Base-by-base conservation (phyloP, 257 asterid genomes). In the Buddleja alternifolia region DNA sequence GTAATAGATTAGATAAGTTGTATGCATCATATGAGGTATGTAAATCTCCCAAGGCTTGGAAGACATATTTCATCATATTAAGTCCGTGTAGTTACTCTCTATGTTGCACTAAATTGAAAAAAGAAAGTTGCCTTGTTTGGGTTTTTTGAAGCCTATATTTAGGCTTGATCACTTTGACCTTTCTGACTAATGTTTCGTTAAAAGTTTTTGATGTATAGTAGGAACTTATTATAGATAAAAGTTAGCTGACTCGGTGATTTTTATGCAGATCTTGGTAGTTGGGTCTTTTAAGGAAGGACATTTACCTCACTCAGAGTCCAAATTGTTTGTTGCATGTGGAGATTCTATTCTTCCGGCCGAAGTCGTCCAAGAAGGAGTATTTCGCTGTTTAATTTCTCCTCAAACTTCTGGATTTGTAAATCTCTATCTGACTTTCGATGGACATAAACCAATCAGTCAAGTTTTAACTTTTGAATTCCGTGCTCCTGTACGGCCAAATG, bases 371-470 rank as follows among this genome's bases (percentile, higher is more conserved):
- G 74, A 82, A 42, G 99, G 97, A 73, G 97, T 94, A 12, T 91
- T 78, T 76, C 90, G 95, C 44, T 87, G 88, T 82, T 42, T 81
- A 15, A 21, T 94, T 69, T 52, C 86, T 4, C 92, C 97, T 64
- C 95, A 86, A 69, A 54, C 82, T 67, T 96, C 99, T 52, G 92
- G 90, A 63, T 60, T 76, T 32, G 87, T 78, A 66, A 79, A 83
- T 70, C 80, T 94, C 9, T 94, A 77, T 80, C 72, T 94, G 80
- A 91, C 96, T 47, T 73, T 83, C 52, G 95, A 94, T 62, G 99
- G 97, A 41, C 85, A 67, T 45, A 83, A 46, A 29, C 97, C 97
- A 15, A 81, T 91, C 70, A 94, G 97, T 79, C 89, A 89, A 83
- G 85, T 86, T 48, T 66, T 87, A 53, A 72, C 71, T 46, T 94